A percentile compares a stretch with the other conserved stretches of the same genome.
These are phyloP conservation scores for Hsuehochloa calcarea DNA, from an alignment of 176 grass and related monocot species.

Conservation along the genomic window DNA sequence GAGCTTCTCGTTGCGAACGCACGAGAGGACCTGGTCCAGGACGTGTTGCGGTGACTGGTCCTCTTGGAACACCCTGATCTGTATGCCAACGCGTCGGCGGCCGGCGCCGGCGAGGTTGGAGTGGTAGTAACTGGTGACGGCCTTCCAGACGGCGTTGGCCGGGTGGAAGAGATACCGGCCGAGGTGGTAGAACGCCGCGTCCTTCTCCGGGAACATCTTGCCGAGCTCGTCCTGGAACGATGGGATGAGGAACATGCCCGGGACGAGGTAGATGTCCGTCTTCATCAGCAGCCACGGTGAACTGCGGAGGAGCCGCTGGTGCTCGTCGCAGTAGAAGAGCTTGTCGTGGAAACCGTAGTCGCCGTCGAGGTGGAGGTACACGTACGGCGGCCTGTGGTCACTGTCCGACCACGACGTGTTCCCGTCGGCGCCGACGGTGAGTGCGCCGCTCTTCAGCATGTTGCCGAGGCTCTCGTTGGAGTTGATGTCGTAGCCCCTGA, in stretches of 20 bases:
- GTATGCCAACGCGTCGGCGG: conserved; percentile 43
- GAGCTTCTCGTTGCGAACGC: conserved; percentile 37
- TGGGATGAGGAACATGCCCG: conserved; percentile 51
- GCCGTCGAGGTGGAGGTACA: conserved; percentile 68
- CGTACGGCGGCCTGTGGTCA: conserved; percentile 17
- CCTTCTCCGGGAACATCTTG: conserved; percentile 54
- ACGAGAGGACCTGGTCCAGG: conserved; percentile 42
- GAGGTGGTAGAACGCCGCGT: conserved; percentile 52
- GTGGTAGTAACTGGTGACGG: conserved; percentile 39
- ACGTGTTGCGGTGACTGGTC: not conserved
- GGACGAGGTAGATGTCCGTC: conserved; percentile 56
- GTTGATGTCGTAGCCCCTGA: not conserved
- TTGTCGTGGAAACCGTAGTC: conserved; percentile 45
- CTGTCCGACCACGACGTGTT: not conserved
- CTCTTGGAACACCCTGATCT: conserved; percentile 43
- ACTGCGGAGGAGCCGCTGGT: conserved; percentile 42
- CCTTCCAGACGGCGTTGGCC: conserved; percentile 51
- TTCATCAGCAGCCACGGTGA: conserved; percentile 54
- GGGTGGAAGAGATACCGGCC: conserved; percentile 69
- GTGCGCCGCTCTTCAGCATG: conserved; percentile 36
- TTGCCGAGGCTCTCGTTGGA: conserved; percentile 57
- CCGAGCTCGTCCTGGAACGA: conserved; percentile 37
- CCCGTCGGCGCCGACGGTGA: not conserved
- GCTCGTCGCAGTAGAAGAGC: conserved; percentile 65
- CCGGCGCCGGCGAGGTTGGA: conserved; percentile 20